Evolutionary conservation across 805 yeast genomes (phyloP).

Genomic region (Zygoascus ofunaensis): DNA sequence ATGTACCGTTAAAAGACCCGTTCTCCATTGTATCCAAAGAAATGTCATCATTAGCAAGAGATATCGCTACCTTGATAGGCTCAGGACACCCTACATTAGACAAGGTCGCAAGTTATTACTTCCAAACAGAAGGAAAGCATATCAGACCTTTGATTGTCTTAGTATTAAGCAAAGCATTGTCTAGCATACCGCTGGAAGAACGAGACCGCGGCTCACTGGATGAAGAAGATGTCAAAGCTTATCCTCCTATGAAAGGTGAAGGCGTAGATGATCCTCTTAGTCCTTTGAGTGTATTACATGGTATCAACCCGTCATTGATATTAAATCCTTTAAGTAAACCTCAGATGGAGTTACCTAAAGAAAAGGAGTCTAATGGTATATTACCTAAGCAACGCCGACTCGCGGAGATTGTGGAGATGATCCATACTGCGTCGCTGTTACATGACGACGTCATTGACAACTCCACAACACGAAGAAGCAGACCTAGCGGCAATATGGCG

Average conservation of each 20-base stretch:
- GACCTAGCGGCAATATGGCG: slow-evolving; percentile 86
- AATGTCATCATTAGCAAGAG: slow-evolving; percentile 80
- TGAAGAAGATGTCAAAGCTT: slow-evolving; percentile 23
- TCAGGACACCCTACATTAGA: slow-evolving; percentile 90
- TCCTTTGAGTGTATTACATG: slow-evolving; percentile 78
- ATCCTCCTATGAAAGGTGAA: slow-evolving; percentile 20
- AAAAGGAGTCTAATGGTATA: slow-evolving; percentile 66
- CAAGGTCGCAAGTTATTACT: slow-evolving; percentile 87
- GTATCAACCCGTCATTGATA: slow-evolving; percentile 72
- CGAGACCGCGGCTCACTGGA: slow-evolving; percentile 58
- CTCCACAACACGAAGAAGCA: slow-evolving; percentile 77
- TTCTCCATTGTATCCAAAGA: slow-evolving; percentile 85
- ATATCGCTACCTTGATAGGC: slow-evolving; percentile 79
- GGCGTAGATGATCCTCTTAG: slow-evolving; percentile 43
- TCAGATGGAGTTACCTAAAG: slow-evolving; percentile 58
- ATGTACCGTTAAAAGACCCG: slow-evolving; percentile 58
- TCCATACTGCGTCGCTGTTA: slow-evolving; percentile 88
- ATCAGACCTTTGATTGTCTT: slow-evolving; percentile 86
- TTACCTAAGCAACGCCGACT: slow-evolving; percentile 89
- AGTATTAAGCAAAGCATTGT: slow-evolving; percentile 69
- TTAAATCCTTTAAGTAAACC: slow-evolving; percentile 79
- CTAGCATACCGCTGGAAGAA: slow-evolving; percentile 56
- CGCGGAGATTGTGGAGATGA: slow-evolving; percentile 97
- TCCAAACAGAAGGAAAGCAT: slow-evolving; percentile 93
- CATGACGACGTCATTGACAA: slow-evolving; percentile 96